Conservation (phyloP, 495 filamentous ascomycete genomes). For the Jackrogersella minutella region DNA sequence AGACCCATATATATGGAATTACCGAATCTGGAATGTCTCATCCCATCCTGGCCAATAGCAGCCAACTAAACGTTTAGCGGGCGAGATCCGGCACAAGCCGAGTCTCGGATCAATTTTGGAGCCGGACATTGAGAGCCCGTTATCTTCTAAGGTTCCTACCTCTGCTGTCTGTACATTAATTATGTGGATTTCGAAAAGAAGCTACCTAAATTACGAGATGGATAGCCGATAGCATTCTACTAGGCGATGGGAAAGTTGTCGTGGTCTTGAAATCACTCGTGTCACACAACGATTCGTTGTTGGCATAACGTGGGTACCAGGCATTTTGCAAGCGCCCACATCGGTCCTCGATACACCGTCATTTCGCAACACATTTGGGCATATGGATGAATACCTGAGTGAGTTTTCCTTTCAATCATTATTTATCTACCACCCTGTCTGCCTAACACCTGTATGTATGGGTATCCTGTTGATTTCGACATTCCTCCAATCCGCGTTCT, state of each 20-base stretch:
- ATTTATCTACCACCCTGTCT: not conserved
- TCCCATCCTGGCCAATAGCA: constrained; percentile 26
- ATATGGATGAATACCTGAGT: not conserved
- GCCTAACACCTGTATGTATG: not conserved
- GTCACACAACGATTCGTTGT: not conserved
- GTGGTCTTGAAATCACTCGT: not conserved
- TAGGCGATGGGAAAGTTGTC: not conserved
- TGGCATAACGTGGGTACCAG: not conserved
- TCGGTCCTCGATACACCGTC: not conserved
- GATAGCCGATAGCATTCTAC: too few species aligned
- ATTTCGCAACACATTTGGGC: not conserved
- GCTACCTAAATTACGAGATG: too few species aligned
- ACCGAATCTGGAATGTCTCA: constrained; percentile 24
- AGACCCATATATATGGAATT: constrained; percentile 20
- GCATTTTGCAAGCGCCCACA: not conserved
- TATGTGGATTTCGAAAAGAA: too few species aligned
- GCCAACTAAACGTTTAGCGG: constrained; percentile 10
- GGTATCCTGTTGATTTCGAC: not conserved
- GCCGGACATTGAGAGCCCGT: not conserved
- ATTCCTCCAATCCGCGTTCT: not conserved
- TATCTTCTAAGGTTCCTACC: too few species aligned
- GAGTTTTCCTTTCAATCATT: not conserved
- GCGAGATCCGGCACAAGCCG: not conserved
- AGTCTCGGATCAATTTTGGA: not conserved
- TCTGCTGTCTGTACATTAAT: too few species aligned